Evolutionary conservation across 2,329 filamentous ascomycete species (phyloP).

Genomic region (Aphanoascus verrucosus): DNA sequence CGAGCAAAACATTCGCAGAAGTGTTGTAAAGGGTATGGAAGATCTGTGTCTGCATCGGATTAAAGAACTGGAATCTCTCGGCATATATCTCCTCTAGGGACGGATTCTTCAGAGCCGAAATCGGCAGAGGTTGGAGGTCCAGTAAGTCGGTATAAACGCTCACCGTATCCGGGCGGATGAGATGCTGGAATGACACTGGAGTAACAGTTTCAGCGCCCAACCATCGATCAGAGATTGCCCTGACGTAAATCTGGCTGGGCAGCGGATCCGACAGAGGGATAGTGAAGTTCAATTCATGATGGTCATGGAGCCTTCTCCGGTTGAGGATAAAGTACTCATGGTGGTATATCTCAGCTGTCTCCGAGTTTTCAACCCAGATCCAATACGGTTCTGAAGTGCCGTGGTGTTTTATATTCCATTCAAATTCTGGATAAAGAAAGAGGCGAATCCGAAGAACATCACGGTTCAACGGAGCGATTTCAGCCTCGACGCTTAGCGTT

Average conservation of each 20-base stretch:
- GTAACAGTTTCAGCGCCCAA: slow-evolving; percentile 91
- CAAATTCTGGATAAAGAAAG: slow-evolving; percentile 76
- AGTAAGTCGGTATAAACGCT: slow-evolving; percentile 93
- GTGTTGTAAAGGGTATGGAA: slow-evolving; percentile 96
- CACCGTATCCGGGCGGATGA: slow-evolving; percentile 94
- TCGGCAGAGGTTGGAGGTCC: slow-evolving; percentile 78
- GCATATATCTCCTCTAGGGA: slow-evolving; percentile 79
- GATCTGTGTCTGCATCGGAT: slow-evolving; percentile 98
- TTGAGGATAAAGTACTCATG: slow-evolving; percentile 94
- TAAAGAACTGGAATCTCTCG: slow-evolving; percentile 88
- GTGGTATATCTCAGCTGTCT: slow-evolving; percentile 94
- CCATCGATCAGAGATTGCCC: slow-evolving; percentile 91
- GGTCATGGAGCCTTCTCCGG: slow-evolving; percentile 78
- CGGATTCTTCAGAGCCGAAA: slow-evolving; percentile 78
- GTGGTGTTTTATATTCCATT: slow-evolving; percentile 88
- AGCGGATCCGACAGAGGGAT: slow-evolving; percentile 89
- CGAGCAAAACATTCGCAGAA: slow-evolving; percentile 78
- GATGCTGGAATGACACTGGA: slow-evolving; percentile 91
- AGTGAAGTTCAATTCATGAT: slow-evolving; percentile 96
- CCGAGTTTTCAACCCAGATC: slow-evolving; percentile 98
- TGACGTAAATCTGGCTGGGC: slow-evolving; percentile 90
- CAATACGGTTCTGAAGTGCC: slow-evolving; percentile 94
- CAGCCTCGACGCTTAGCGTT: slow-evolving; percentile 77
- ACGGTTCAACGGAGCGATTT: slow-evolving; percentile 89
- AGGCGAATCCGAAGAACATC: slow-evolving; percentile 89